Percentiles rank a stretch among this genome's conserved stretches.
Conservation (phyloP, 192 early-diverging fungal species). For the Entomortierella parvispora region DNA sequence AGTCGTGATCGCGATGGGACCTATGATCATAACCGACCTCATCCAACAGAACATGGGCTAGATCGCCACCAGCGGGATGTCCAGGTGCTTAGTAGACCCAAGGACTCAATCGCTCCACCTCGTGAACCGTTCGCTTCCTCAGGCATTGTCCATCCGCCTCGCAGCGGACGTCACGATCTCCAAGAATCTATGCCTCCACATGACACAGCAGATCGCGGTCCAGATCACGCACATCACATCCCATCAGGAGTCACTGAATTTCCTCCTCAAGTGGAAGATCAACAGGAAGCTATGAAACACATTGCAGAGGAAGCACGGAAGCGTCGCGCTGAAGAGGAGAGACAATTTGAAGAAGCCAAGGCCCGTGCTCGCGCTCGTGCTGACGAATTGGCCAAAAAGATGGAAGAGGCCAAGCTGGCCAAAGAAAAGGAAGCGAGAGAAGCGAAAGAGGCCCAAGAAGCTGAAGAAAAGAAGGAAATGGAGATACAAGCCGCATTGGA, state of each 20-base stretch:
- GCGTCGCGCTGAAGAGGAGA: constrained; percentile 36
- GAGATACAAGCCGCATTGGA: too few relatives aligned
- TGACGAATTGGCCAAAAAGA: constrained; percentile 20
- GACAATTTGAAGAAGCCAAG: constrained; percentile 15
- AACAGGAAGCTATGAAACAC: constrained; percentile 38
- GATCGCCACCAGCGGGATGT: constrained; percentile 34
- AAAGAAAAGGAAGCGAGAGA: constrained; percentile 24
- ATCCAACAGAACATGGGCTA: constrained; percentile 17
- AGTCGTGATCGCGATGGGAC: constrained; percentile 34
- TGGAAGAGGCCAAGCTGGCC: constrained; percentile 19
- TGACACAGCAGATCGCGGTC: constrained; percentile 4
- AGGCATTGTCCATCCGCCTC: constrained; percentile 1
- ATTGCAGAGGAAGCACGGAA: constrained; percentile 41
- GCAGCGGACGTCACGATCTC: background rate
- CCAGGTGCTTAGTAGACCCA: constrained; percentile 36
- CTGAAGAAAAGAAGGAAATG: background rate
- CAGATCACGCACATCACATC: background rate
- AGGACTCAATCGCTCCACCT: too few relatives aligned
- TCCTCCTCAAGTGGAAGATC: constrained; percentile 28
- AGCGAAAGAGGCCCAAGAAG: constrained; percentile 19
- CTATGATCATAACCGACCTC: constrained; percentile 20
- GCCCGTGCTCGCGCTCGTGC: constrained; percentile 38
- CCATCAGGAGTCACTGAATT: constrained; percentile 9
- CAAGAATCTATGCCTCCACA: constrained; percentile 5
- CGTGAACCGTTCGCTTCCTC: too few relatives aligned